phyloP scores from a whole-genome alignment of 768 basidiomycete species.

The Boletellus emodensis region DNA sequence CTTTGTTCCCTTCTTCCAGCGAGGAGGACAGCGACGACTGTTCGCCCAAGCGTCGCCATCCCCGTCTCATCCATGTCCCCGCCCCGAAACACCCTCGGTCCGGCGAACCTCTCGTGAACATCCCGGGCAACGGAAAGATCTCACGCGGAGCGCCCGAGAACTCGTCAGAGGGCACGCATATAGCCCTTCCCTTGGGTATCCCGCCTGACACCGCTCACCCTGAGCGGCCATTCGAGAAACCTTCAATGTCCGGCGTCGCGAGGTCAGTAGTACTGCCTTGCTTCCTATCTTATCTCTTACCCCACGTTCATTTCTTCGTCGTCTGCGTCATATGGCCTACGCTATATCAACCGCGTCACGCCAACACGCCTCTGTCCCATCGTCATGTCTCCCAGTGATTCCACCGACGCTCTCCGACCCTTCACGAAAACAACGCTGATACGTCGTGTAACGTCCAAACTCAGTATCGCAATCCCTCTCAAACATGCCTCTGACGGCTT shows the following conservation, averaged over 20 bases:
- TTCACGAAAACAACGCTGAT: slow-evolving; percentile 18
- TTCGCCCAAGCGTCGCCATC: slow-evolving; percentile 11
- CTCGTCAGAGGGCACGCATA: neutral
- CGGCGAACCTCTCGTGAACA: too few species aligned
- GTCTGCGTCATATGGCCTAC: neutral
- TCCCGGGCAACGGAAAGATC: too few species aligned
- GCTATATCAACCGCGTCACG: too few species aligned
- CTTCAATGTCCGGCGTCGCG: neutral
- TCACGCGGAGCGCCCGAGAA: too few species aligned
- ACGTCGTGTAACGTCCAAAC: slow-evolving; percentile 30
- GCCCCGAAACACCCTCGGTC: too few species aligned
- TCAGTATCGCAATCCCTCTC: slow-evolving; percentile 21
- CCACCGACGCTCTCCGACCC: neutral
- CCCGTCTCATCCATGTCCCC: neutral
- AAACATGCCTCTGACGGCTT: slow-evolving; percentile 1
- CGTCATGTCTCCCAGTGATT: too few species aligned
- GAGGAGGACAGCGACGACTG: slow-evolving; percentile 22
- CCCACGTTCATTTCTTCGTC: slow-evolving; percentile 3
- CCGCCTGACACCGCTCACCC: neutral
- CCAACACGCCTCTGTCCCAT: too few species aligned
- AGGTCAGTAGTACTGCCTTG: neutral
- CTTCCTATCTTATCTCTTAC: neutral
- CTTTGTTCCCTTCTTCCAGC: too few species aligned
- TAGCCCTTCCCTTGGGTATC: neutral
- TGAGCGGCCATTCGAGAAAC: neutral